These are phyloP conservation scores for Anethum foeniculum DNA, from an alignment of 140 eudicot genomes.

Conservation along the genomic window DNA sequence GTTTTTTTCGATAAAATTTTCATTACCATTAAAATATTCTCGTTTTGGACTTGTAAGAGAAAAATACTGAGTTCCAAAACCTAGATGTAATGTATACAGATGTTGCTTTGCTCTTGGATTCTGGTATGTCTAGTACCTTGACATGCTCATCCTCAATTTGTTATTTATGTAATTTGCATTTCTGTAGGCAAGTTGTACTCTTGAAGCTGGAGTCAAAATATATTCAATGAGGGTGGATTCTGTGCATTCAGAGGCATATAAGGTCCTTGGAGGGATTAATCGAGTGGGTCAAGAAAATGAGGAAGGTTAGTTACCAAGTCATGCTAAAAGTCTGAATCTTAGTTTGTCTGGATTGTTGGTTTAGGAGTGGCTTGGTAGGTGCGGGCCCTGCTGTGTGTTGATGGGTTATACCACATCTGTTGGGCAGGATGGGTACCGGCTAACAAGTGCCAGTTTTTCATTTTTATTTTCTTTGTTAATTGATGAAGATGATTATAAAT, in stretches of 20 bases:
- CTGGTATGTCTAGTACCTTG: background rate
- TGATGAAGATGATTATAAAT: background rate
- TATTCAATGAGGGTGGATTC: slow-evolving; percentile 97
- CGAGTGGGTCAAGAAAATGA: slow-evolving; percentile 75
- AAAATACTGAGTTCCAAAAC: background rate
- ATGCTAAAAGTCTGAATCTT: background rate
- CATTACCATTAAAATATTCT: background rate
- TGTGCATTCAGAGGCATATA: slow-evolving; percentile 89
- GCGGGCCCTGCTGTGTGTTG: background rate
- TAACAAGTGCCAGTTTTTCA: background rate
- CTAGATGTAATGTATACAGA: background rate
- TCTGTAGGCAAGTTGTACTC: slow-evolving; percentile 78
- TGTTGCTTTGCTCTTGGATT: background rate
- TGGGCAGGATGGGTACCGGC: background rate
- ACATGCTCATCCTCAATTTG: background rate
- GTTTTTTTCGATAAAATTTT: background rate
- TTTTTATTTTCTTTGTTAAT: background rate
- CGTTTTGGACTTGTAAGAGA: background rate
- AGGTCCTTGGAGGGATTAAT: slow-evolving; percentile 92
- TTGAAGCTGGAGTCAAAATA: slow-evolving; percentile 98
- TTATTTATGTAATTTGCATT: slow-evolving; percentile 1
- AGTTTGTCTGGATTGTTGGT: background rate
- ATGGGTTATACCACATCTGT: background rate
- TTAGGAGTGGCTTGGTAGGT: background rate
- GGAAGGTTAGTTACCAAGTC: slow-evolving; percentile 41